phyloP scores from a whole-genome alignment of 192 early-diverging fungal species.

The Mortierella hygrophila region DNA sequence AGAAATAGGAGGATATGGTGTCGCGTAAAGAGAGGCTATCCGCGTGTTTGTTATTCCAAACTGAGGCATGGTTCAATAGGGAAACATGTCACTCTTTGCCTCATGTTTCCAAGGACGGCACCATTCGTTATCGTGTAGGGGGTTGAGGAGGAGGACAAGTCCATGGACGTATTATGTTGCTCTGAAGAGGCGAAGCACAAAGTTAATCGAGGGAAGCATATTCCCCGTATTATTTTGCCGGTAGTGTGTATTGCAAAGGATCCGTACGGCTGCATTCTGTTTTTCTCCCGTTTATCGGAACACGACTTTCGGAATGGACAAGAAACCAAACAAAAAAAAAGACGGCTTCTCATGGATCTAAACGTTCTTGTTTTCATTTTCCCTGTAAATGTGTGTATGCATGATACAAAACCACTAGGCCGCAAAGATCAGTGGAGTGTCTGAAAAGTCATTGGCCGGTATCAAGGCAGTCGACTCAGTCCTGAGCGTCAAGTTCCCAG shows the following conservation, averaged over 20 bases:
- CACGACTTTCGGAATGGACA: not conserved
- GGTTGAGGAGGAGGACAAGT: too few relatives aligned
- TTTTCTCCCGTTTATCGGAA: not conserved
- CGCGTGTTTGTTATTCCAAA: not conserved
- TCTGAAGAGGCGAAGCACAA: not conserved
- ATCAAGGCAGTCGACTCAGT: conserved; percentile 81
- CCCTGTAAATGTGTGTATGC: not conserved
- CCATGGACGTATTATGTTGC: not conserved
- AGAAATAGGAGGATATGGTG: too few relatives aligned
- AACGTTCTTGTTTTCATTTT: not conserved
- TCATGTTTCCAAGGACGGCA: not conserved
- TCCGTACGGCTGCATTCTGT: not conserved
- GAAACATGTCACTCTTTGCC: not conserved
- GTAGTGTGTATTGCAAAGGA: not conserved
- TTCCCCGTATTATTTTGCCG: not conserved
- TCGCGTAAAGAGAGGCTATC: not conserved
- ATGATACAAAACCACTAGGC: conserved; percentile 54
- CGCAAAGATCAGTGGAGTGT: conserved; percentile 73
- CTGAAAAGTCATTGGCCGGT: conserved; percentile 70
- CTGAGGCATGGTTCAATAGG: not conserved
- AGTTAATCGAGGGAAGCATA: not conserved
- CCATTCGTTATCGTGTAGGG: not conserved
- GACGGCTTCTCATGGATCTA: not conserved
- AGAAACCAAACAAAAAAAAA: not conserved
- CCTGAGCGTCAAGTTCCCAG: conserved; percentile 82